Percentiles rank a stretch among this genome's conserved stretches.
phyloP scores from a whole-genome alignment of 2,329 filamentous ascomycete species.

The Ampelomyces quisqualis region DNA sequence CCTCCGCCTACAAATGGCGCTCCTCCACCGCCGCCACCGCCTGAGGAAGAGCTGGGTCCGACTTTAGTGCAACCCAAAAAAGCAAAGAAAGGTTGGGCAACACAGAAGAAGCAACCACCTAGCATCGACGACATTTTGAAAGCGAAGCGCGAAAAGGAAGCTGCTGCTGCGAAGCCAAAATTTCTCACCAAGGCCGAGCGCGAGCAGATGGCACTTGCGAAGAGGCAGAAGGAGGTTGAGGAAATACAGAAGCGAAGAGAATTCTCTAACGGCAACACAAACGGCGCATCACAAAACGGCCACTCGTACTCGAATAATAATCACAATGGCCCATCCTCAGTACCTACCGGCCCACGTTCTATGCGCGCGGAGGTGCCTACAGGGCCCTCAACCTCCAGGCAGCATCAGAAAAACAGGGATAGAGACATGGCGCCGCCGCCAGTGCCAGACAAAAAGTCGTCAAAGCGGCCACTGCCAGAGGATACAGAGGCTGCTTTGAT shows the following conservation, averaged over 20 bases:
- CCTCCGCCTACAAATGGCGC: slow-evolving; percentile 39
- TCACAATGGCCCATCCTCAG: slow-evolving; percentile 25
- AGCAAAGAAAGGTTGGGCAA: slow-evolving; percentile 57
- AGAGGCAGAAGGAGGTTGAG: slow-evolving; percentile 70
- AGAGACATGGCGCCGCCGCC: slow-evolving; percentile 56
- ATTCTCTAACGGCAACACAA: slow-evolving; percentile 30
- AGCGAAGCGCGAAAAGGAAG: slow-evolving; percentile 83
- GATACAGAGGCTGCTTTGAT: slow-evolving; percentile 72
- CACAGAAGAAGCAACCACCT: slow-evolving; percentile 56
- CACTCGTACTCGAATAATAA: slow-evolving; percentile 12
- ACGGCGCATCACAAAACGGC: slow-evolving; percentile 6
- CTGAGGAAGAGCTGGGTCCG: slow-evolving; percentile 26
- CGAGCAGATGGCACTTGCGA: slow-evolving; percentile 76
- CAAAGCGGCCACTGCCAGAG: slow-evolving; percentile 46
- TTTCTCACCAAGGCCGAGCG: slow-evolving; percentile 83
- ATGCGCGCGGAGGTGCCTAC: slow-evolving; percentile 58
- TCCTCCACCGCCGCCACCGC: slow-evolving; percentile 28
- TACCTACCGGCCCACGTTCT: slow-evolving; percentile 73
- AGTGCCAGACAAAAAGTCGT: slow-evolving; percentile 41
- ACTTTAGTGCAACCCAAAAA: slow-evolving; percentile 44
- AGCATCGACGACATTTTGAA: slow-evolving; percentile 83
- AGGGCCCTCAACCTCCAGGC: slow-evolving; percentile 55
- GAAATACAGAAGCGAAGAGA: slow-evolving; percentile 56
- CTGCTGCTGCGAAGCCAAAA: slow-evolving; percentile 81
- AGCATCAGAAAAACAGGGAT: slow-evolving; percentile 46